Base-by-base conservation (phyloP, 176 grass and related monocot species). In the Chrysopogon serrulatus region DNA sequence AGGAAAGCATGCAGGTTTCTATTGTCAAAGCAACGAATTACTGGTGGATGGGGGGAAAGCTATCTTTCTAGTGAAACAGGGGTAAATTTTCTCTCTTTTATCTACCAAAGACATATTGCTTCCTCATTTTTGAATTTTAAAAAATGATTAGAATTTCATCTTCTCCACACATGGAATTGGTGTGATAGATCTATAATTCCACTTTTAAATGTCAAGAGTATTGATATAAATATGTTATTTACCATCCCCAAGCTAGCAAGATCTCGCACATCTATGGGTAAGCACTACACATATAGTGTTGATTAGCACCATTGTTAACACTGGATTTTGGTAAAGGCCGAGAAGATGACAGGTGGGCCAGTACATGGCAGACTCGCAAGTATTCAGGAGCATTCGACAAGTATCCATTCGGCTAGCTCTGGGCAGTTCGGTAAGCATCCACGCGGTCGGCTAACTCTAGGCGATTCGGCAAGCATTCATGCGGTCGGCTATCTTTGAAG, bases 11-110 rank as follows among this genome's bases (percentile, higher is more conserved):
- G 85, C 66, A 71, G 69, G 10, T 87, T 82, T 54, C 27, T 87
- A 8, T 32, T 87, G 6, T 81, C 78, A 35, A 87, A 82, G 39
- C 69, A 82, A 68, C 47, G 76, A 10, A 13, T 2, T 68, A 42
- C 43, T 3, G 78, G 85, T 33, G 85, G 85, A 34, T 82, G 78
- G 85, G 78, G 79, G 1, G 85, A 82, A 71, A 87, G 85, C 16
- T 87, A 76, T 68, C 43, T 67, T 36, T 82, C 79, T 8, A 68
- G 57, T 17, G 17, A 65, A 84, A 60, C 44, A 5, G 73, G 61
- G 69, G 69, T 84, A 66, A 19, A 6, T 2, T 35, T 56, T 66
- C 32, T 56, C 17, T 31, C 56, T 10, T 12, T 53, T 17, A n/a
- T 7, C 18, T 53, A 21, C 5, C 3, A 53, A 53, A 7, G 17